phyloP scores from a whole-genome alignment of 768 basidiomycete genomes.

The Hemileccinum rubropunctum region DNA sequence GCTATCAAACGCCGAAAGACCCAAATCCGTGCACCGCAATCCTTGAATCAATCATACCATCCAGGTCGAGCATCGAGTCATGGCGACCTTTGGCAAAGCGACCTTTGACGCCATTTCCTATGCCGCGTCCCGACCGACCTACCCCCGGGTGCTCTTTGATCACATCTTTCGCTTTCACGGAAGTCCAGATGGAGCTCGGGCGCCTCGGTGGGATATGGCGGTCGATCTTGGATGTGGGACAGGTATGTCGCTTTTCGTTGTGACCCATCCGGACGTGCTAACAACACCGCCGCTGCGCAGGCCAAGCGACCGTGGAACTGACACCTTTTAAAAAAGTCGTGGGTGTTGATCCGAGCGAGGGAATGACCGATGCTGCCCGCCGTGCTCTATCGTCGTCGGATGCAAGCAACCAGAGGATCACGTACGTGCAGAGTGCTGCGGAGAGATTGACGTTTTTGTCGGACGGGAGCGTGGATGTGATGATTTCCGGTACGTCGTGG shows the following conservation, averaged over 20 bases:
- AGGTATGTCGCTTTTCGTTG: constrained; percentile 39
- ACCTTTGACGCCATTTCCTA: constrained; percentile 69
- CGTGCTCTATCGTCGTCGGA: constrained; percentile 10
- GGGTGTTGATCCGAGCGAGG: constrained; percentile 69
- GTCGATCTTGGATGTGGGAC: constrained; percentile 85
- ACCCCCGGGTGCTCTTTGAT: constrained; percentile 64
- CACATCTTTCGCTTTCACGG: constrained; percentile 60
- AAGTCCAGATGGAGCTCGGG: background rate
- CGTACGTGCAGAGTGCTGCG: constrained; percentile 42
- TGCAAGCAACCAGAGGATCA: constrained; percentile 15
- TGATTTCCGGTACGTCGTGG: constrained; percentile 56
- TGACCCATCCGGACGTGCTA: too few relatives aligned
- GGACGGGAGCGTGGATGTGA: constrained; percentile 60
- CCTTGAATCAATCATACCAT: too few relatives aligned
- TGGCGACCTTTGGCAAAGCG: constrained; percentile 75
- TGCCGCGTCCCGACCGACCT: constrained; percentile 68
- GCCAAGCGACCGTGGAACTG: constrained; percentile 67
- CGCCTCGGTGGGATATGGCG: constrained; percentile 49
- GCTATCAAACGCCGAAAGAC: background rate
- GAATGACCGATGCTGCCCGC: constrained; percentile 64
- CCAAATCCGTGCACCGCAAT: too few relatives aligned
- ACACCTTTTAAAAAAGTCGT: constrained; percentile 55
- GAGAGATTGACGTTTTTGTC: constrained; percentile 54
- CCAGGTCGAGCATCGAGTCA: too few relatives aligned
- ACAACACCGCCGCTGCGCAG: constrained; percentile 37